phyloP scores from a whole-genome alignment of 345 rosid species.

The Eucalyptus cloeziana region DNA sequence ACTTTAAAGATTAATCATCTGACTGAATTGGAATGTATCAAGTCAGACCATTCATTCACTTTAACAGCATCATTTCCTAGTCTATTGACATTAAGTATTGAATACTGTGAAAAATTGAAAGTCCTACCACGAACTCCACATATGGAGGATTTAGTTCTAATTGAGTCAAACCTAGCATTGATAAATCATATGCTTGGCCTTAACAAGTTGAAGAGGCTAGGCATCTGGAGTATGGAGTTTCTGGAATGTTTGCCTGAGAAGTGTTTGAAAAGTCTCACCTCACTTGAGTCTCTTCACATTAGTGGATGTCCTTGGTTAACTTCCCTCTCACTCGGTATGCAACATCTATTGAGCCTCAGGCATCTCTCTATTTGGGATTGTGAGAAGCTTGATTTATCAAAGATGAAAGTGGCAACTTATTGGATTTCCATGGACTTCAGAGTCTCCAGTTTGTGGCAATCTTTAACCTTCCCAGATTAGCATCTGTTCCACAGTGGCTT shows the following conservation, averaged over 20 bases:
- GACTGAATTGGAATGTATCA: background rate
- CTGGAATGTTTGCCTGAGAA: background rate
- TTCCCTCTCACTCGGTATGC: background rate
- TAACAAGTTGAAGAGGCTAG: background rate
- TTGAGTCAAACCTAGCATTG: background rate
- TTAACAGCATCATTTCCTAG: background rate
- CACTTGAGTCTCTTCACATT: background rate
- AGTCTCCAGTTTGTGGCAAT: background rate
- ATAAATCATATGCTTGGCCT: background rate
- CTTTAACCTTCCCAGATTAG: background rate
- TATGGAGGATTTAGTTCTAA: background rate
- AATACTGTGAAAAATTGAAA: background rate
- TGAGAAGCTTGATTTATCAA: background rate
- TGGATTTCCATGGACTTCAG: background rate
- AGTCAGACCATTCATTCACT: background rate
- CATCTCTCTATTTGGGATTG: background rate
- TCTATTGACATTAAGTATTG: background rate
- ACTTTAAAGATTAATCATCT: fast-evolving
- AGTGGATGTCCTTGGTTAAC: background rate
- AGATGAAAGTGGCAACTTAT: background rate
- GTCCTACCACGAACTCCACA: background rate
- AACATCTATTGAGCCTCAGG: background rate
- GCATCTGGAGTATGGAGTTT: fast-evolving
- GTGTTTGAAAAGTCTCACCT: background rate
- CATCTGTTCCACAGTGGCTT: background rate